phyloP scores from a whole-genome alignment of 1,139 yeast species.

The Candida sojae region DNA sequence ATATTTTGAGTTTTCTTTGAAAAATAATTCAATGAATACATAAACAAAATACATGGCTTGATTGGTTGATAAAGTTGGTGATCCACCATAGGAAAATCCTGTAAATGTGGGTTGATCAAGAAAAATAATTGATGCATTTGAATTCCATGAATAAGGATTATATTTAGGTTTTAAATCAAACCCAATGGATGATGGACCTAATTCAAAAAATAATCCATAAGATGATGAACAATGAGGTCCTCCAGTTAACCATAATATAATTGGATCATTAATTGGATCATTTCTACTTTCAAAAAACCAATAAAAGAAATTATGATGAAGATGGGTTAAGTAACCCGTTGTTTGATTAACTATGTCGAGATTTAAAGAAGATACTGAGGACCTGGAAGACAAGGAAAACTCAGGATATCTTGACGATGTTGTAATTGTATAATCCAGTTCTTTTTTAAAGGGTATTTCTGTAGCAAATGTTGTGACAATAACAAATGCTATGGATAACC shows the following conservation, averaged over 20 bases:
- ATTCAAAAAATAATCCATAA: slow-evolving; percentile 88
- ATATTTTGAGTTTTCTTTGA: slow-evolving; percentile 70
- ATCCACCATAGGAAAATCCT: slow-evolving; percentile 70
- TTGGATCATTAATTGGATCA: slow-evolving; percentile 83
- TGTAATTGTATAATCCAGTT: neutral
- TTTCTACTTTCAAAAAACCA: slow-evolving; percentile 92
- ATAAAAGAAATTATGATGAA: slow-evolving; percentile 56
- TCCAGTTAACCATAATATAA: slow-evolving; percentile 86
- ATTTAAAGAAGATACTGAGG: neutral
- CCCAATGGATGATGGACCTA: slow-evolving; percentile 82
- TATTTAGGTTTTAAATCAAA: slow-evolving; percentile 65
- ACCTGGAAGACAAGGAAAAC: neutral
- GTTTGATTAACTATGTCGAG: slow-evolving; percentile 1
- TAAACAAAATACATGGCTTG: slow-evolving; percentile 79
- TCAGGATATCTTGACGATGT: neutral
- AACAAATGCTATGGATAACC: neutral
- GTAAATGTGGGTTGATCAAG: slow-evolving; percentile 95
- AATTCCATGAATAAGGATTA: slow-evolving; percentile 86
- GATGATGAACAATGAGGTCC: slow-evolving; percentile 92
- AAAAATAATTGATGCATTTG: slow-evolving; percentile 86
- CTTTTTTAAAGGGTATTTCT: neutral
- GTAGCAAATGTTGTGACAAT: neutral
- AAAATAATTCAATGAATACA: slow-evolving; percentile 74
- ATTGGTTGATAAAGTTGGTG: slow-evolving; percentile 58
- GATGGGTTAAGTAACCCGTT: neutral